Evolutionary conservation across 2,329 filamentous ascomycete species (phyloP), one percentile per base, ranked within the genome.

Genomic region (Pseudogymnoascus sp.): DNA sequence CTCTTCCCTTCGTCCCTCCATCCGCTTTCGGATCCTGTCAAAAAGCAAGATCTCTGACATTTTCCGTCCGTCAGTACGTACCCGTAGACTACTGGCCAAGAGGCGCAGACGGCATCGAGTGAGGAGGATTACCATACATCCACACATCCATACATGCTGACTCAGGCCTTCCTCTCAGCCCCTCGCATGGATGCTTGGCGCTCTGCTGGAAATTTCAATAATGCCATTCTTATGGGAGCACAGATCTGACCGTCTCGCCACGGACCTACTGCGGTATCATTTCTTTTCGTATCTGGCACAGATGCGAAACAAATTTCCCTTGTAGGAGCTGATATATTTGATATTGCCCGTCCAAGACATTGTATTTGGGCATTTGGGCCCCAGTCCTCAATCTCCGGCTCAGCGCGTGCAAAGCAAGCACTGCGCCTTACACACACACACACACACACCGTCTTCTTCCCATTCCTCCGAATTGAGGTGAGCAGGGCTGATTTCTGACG

Each of bases 211-310:
- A 31, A 16, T 54, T 31, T 54, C 48, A 54, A 54, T 54, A 54
- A 54, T 54, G 48, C 48, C 14, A 54, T 54, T 54, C 48, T 54
- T 31, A 54, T 54, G 48, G 48, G 25, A 54, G 13, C 48, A 54
- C 48, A 54, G 45, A 34, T 54, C 48, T 31, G n/a, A 54, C 48
- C 48, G 48, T 34, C 25, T 16, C 8, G 14, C 48, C 25, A 19
- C 48, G 48, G 48, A 31, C 7, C 7, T 54, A 54, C 48, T 54
- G 8, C 48, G 48, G 48, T 34, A 54, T 54, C 48, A 54, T 34
- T 54, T 34, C 10, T 10, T 11, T 34, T 31, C 25, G 28, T 31
- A 34, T 34, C 31, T 54, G 48, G 48, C 48, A 54, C 25, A 54
- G 14, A 54, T 31, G 25, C 48, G 48, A 54, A 31, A 54, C 48